These are phyloP conservation scores for Monilinia fructicola DNA, from an alignment of 2,329 filamentous ascomycete species.

Conservation along the genomic window DNA sequence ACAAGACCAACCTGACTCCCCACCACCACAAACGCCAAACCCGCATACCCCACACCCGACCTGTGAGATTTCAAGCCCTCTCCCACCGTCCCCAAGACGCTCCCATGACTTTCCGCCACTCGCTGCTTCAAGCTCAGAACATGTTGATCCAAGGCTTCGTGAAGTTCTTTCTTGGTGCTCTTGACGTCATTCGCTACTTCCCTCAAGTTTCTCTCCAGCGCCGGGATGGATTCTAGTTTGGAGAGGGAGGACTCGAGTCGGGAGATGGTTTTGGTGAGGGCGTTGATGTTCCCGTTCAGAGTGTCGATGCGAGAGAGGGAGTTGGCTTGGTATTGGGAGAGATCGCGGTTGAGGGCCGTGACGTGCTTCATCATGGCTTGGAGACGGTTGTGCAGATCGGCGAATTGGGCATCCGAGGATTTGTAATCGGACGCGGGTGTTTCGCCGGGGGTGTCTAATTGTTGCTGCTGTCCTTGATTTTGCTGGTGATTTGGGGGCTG, in stretches of 20 bases:
- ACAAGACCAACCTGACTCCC: slow-evolving; percentile 36
- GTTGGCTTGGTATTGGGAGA: slow-evolving; percentile 53
- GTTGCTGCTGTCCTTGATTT: slow-evolving; percentile 17
- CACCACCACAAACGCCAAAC: slow-evolving; percentile 31
- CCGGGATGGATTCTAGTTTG: slow-evolving; percentile 49
- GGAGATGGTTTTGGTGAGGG: slow-evolving; percentile 9
- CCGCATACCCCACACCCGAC: slow-evolving; percentile 19
- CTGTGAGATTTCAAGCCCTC: slow-evolving; percentile 21
- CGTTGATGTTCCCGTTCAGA: slow-evolving; percentile 25
- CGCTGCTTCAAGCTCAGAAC: slow-evolving; percentile 31
- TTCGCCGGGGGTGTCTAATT: slow-evolving; percentile 45
- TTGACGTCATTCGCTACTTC: slow-evolving; percentile 59
- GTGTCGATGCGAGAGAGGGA: slow-evolving; percentile 44
- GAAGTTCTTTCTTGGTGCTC: slow-evolving; percentile 54
- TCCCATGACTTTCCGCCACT: slow-evolving; percentile 33
- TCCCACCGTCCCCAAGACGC: slow-evolving; percentile 26
- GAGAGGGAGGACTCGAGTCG: slow-evolving; percentile 39
- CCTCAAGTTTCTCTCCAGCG: slow-evolving; percentile 48
- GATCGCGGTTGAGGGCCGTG: slow-evolving; percentile 58
- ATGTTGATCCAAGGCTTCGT: slow-evolving; percentile 34
- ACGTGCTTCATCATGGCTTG: slow-evolving; percentile 71
- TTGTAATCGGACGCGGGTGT: slow-evolving; percentile 43
- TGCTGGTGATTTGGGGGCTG: slow-evolving; percentile 39
- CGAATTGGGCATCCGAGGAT: slow-evolving; percentile 64
- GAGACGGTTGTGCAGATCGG: slow-evolving; percentile 80